Evolutionary conservation across 2,329 filamentous ascomycete genomes (phyloP).

Genomic region (Didymosphaeria variabile): DNA sequence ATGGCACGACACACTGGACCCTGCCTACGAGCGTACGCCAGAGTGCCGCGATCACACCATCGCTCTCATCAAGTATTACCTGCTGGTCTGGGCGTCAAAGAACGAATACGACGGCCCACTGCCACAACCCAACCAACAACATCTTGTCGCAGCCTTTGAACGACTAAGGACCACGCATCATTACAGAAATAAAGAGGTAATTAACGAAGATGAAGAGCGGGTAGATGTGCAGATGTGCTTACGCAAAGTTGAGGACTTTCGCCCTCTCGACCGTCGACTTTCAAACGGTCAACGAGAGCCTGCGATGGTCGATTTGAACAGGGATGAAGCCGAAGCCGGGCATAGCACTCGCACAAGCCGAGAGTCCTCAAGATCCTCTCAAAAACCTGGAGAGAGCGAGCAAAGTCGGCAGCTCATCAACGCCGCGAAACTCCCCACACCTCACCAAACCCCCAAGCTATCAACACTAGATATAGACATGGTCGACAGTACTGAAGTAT

Average conservation of each 20-base stretch:
- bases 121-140: constrained; percentile 9
- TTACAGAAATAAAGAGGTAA: constrained; percentile 4
- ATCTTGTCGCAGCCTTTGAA: constrained; percentile 6
- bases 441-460: constrained; percentile 3
- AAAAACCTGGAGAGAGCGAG: background rate
- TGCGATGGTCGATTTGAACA: background rate
- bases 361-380: background rate
- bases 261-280: background rate
- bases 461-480: background rate
- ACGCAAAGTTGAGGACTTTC: background rate
- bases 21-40: background rate
- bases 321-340: background rate
- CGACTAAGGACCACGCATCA: constrained; percentile 6
- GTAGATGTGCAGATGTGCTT: constrained; percentile 2
- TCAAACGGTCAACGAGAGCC: background rate
- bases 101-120: background rate
- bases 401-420: background rate
- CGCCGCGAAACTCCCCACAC: constrained; percentile 1
- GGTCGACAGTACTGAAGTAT: background rate
- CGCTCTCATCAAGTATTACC: constrained; percentile 18
- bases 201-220: constrained; percentile 10
- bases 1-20: constrained; percentile 12
- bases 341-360: background rate
- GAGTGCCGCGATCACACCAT: background rate
- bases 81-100: constrained; percentile 12